Conservation (phyloP, 1,139 yeast genomes). For the Kurtzmaniella quercitrusa region DNA sequence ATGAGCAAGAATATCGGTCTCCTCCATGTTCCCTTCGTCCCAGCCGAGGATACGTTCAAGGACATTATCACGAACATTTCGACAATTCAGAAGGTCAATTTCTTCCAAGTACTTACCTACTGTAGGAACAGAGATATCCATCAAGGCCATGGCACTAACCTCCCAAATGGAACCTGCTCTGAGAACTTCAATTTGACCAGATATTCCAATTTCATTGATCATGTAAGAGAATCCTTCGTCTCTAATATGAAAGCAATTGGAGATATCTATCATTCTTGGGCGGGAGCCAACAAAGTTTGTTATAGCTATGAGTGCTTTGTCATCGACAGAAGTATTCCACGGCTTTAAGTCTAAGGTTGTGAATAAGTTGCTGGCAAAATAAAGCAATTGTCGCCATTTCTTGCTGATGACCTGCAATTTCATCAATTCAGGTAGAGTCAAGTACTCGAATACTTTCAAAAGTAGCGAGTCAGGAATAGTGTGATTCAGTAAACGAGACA, state of each 20-base stretch:
- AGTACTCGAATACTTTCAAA: slow-evolving; percentile 46
- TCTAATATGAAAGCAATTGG: slow-evolving; percentile 73
- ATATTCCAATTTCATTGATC: slow-evolving; percentile 66
- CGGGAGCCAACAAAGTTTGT: slow-evolving; percentile 70
- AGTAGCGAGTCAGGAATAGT: slow-evolving; percentile 58
- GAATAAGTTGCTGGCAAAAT: slow-evolving; percentile 51
- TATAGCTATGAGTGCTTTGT: slow-evolving; percentile 51
- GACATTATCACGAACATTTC: slow-evolving; percentile 70
- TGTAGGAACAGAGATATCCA: slow-evolving; percentile 67
- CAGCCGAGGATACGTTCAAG: slow-evolving; percentile 64
- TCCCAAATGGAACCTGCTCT: slow-evolving; percentile 75
- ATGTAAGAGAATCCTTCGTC: slow-evolving; percentile 70
- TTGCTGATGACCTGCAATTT: slow-evolving; percentile 51
- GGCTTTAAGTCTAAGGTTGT: slow-evolving; percentile 51
- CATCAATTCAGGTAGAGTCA: slow-evolving; percentile 57
- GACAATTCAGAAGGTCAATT: slow-evolving; percentile 66
- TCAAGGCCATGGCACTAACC: slow-evolving; percentile 72
- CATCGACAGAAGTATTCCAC: slow-evolving; percentile 60
- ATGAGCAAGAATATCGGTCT: slow-evolving; percentile 11
- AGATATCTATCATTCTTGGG: slow-evolving; percentile 57
- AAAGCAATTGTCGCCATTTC: slow-evolving; percentile 66
- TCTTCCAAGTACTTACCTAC: slow-evolving; percentile 58
- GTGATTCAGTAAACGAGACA: slow-evolving; percentile 48
- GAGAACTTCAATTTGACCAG: slow-evolving; percentile 52
- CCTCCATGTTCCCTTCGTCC: slow-evolving; percentile 18